Evolutionary conservation across 495 filamentous ascomycete genomes (phyloP).

Genomic region (Entonaema liquescens): DNA sequence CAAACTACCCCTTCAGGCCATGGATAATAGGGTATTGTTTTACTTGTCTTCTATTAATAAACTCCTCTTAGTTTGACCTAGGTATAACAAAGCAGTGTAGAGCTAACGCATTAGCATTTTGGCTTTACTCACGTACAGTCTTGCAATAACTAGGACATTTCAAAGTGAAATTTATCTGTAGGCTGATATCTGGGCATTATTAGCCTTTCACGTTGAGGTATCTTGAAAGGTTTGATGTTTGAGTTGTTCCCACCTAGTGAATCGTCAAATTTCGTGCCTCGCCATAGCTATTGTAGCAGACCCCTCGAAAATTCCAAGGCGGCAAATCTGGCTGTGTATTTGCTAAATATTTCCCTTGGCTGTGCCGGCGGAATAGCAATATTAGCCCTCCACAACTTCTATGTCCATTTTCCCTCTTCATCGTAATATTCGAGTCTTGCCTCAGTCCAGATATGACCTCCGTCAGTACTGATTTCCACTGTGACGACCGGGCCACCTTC

Average conservation of each 20-base stretch:
- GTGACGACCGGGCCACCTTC: constrained; percentile 14
- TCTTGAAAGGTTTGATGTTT: neutral
- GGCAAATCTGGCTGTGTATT: constrained; percentile 1
- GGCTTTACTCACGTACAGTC: no score
- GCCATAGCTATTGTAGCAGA: constrained; percentile 18
- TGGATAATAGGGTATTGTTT: neutral
- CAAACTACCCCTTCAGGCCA: neutral
- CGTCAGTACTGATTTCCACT: constrained; percentile 62
- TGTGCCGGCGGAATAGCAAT: neutral
- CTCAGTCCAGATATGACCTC: constrained; percentile 58
- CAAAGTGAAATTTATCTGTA: no score
- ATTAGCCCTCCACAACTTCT: constrained; percentile 54
- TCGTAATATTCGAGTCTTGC: constrained; percentile 54
- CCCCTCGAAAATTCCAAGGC: constrained; percentile 10
- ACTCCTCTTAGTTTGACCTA: neutral
- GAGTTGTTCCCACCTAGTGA: neutral
- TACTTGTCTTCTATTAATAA: neutral
- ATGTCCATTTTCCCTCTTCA: constrained; percentile 50
- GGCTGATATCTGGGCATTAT: no score
- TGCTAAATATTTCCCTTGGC: constrained; percentile 9
- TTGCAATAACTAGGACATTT: no score
- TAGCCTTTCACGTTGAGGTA: no score
- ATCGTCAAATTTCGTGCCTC: constrained; percentile 15
- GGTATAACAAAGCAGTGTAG: no score
- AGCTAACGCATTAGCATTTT: no score